Conservation (phyloP, 495 filamentous ascomycete species). For the Annulohypoxylon maeteangense region DNA sequence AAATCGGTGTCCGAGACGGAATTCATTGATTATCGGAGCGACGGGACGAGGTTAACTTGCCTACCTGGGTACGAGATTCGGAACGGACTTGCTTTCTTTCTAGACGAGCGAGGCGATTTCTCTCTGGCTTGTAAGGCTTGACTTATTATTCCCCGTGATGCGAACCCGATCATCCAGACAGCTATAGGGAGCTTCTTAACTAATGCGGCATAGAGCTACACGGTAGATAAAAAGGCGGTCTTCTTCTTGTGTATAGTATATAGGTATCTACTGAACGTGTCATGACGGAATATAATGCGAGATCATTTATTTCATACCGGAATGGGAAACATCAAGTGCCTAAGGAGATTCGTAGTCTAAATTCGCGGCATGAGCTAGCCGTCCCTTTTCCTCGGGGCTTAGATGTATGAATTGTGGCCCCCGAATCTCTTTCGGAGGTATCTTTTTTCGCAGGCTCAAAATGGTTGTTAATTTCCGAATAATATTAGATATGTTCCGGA, state of each 20-base stretch:
- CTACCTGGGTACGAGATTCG: conserved; percentile 15
- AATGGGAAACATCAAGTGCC: not conserved
- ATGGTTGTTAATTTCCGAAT: not conserved
- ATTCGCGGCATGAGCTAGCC: not conserved
- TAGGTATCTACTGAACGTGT: conserved; percentile 8
- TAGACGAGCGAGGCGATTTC: conserved; percentile 16
- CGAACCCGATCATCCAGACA: conserved; percentile 13
- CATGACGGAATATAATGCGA: conserved; percentile 14
- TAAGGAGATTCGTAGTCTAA: not conserved
- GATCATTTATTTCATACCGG: not conserved
- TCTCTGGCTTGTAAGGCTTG: conserved; percentile 2
- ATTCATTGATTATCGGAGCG: conserved; percentile 11
- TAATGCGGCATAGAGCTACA: conserved; percentile 35
- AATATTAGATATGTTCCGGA: not conserved
- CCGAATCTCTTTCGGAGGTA: not conserved
- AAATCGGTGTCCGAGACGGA: conserved; percentile 6
- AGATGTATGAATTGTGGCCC: not conserved
- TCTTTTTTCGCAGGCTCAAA: not conserved
- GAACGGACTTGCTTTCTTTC: conserved; percentile 14
- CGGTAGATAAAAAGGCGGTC: conserved; percentile 35
- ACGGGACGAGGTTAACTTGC: not conserved
- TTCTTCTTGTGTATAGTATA: conserved; percentile 24
- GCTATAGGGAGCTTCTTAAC: conserved; percentile 21
- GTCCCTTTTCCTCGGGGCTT: not conserved
- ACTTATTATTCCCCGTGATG: not conserved